Conservation (phyloP, 2,329 filamentous ascomycete species). For the Lizonia empirigonia region DNA sequence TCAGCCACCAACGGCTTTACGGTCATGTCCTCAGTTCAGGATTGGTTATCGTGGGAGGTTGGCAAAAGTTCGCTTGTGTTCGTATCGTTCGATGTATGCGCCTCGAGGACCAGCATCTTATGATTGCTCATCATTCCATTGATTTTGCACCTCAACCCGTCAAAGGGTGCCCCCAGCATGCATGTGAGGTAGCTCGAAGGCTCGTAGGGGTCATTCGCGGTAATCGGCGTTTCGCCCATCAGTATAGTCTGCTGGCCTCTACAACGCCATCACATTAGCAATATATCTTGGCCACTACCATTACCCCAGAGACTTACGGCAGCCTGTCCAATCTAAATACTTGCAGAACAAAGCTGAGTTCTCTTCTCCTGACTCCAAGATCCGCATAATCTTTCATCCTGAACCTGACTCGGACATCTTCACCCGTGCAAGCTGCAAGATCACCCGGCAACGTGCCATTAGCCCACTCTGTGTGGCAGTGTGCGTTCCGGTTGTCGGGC, state of each 20-base stretch:
- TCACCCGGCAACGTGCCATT: slow-evolving; percentile 21
- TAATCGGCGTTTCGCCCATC: slow-evolving; percentile 14
- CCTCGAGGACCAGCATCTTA: slow-evolving; percentile 3
- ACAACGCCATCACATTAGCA: neutral
- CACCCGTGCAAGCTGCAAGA: neutral
- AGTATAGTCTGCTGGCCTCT: neutral
- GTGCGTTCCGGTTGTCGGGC: slow-evolving; percentile 5
- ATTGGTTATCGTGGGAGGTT: neutral
- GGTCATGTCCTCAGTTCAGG: neutral
- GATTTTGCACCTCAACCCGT: slow-evolving; percentile 25
- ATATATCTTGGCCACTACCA: no score
- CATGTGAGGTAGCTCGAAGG: slow-evolving; percentile 25
- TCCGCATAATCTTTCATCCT: slow-evolving; percentile 4
- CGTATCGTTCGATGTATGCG: neutral
- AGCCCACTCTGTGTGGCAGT: slow-evolving; percentile 18
- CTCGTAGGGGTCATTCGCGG: slow-evolving; percentile 22
- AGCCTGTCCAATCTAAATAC: neutral
- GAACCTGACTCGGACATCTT: slow-evolving; percentile 11
- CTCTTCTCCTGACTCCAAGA: neutral
- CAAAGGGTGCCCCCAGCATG: slow-evolving; percentile 18
- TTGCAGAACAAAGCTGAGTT: slow-evolving; percentile 3
- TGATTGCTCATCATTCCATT: slow-evolving; percentile 17
- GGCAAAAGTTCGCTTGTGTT: neutral
- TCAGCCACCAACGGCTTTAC: neutral
- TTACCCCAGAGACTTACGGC: neutral